Base-by-base conservation (phyloP, 768 basidiomycete genomes). In the Lyophyllum decastes region DNA sequence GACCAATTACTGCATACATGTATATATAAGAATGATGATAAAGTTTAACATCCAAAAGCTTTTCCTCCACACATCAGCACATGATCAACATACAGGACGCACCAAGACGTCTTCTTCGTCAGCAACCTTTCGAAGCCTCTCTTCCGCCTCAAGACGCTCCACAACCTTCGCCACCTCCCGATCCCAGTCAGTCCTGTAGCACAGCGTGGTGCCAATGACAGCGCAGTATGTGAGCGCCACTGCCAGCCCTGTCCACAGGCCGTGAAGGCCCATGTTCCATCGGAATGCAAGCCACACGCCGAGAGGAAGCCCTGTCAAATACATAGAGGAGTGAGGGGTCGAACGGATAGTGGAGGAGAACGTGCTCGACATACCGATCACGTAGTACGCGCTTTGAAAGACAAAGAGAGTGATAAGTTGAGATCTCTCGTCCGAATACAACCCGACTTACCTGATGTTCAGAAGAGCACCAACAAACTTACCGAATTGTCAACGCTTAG, bases 401-500 rank as follows among this genome's bases (percentile, higher is more conserved):
- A 8, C 9, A 14, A 19, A 5, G 21, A 2, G 2, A 16, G 26
- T 9, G 11, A 25, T 9, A 46, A 24, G 9, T 14, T 27, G 45
- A 19, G 40, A 22, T 51, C 34, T 10, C n/a, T 10, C 30, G 30
- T 10, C 2, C n/a, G 24, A 35, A 34, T 5, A 17, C 19, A 22
- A 2, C 19, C 25, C 14, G 26, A 68, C 72, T 60, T 65, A 81
- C 86, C 83, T 88, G 10, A 94, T 73, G 66, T 94, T 94, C 54
- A 94, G 77, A 14, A 94, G 46, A 0, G 93, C 92, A 2, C 92
- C 91, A 0, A 81, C 78, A 61, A 84, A 79, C 81, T 92, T 52
- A 63, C 3, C 48, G 21, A 49, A 40, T n/a, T 50, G 16, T 49
- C 10, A 38, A 34, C 53, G 41, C 54, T 11, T 41, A 25, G n/a